Conservation (phyloP, 176 grass and related monocot species). For the Cenchrus americanus region DNA sequence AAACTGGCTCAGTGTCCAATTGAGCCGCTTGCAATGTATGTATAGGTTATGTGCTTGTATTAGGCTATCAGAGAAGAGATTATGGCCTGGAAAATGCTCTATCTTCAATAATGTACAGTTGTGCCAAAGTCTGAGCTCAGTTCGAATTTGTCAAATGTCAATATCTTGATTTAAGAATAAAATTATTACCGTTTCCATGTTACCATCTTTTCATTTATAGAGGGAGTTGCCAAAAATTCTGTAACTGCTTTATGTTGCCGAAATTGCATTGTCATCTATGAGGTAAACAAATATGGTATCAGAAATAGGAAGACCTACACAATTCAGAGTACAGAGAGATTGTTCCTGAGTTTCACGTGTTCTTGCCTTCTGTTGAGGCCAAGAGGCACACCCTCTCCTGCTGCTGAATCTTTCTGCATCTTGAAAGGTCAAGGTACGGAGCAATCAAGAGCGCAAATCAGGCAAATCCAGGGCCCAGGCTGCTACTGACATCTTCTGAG, state of each 20-base stretch:
- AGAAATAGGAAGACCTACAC: background rate
- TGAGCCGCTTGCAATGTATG: constrained; percentile 45
- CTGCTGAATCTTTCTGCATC: constrained; percentile 32
- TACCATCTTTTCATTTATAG: constrained; percentile 22
- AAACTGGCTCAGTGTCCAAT: constrained; percentile 31
- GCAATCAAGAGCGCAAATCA: constrained; percentile 14
- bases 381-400: constrained; percentile 27
- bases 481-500: constrained; percentile 2
- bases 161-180: background rate
- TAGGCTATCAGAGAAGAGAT: background rate
- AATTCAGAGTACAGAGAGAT: background rate
- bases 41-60: background rate
- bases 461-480: background rate
- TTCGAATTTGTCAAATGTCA: background rate
- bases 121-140: background rate
- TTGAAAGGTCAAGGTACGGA: constrained; percentile 36
- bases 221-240: background rate
- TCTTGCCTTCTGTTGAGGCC: constrained; percentile 33
- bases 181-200: background rate
- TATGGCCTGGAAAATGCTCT: constrained; percentile 17
- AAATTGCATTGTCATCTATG: background rate
- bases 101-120: constrained; percentile 43
- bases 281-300: background rate
- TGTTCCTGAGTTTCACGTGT: background rate
- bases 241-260: background rate